These are phyloP conservation scores for Kodamaea hsintzibuensis DNA, from an alignment of 805 yeast genomes.

Conservation along the genomic window DNA sequence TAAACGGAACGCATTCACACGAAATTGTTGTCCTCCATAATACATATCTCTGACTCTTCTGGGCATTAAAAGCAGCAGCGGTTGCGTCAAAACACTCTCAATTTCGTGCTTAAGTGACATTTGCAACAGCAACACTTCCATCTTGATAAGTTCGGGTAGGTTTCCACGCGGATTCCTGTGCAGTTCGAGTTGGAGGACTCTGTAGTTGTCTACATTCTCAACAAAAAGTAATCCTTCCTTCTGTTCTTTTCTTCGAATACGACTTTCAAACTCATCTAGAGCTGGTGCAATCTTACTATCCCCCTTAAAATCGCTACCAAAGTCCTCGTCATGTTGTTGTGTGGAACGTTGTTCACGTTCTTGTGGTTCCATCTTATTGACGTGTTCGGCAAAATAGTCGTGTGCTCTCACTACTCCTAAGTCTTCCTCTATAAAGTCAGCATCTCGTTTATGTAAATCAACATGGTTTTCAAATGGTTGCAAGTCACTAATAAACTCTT, in stretches of 20 bases:
- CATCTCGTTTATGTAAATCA: constrained; percentile 36
- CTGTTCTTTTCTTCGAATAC: constrained; percentile 1
- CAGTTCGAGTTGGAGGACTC: constrained; percentile 17
- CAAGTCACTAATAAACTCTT: constrained; percentile 41
- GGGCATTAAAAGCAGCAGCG: constrained; percentile 6
- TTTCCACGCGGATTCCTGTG: constrained; percentile 14
- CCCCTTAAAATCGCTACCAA: not conserved
- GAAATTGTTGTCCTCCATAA: constrained; percentile 26
- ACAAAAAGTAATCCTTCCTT: constrained; percentile 8
- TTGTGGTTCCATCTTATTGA: not conserved
- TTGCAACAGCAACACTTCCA: constrained; percentile 31
- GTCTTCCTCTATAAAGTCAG: constrained; percentile 30
- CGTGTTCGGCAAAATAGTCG: constrained; percentile 4
- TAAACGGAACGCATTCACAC: constrained; percentile 32
- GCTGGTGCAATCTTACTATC: not conserved
- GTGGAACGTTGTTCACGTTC: not conserved
- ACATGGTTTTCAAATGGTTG: constrained; percentile 29
- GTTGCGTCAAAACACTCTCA: constrained; percentile 22
- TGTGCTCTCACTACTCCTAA: constrained; percentile 3
- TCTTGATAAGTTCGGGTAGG: constrained; percentile 18
- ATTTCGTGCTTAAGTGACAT: constrained; percentile 33
- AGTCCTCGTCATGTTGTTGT: not conserved
- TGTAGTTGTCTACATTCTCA: constrained; percentile 31
- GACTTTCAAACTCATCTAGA: constrained; percentile 1
- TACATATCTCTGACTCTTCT: constrained; percentile 19